Conservation (phyloP, 495 filamentous ascomycete species). For the Aspergillus carlsbadensis region DNA sequence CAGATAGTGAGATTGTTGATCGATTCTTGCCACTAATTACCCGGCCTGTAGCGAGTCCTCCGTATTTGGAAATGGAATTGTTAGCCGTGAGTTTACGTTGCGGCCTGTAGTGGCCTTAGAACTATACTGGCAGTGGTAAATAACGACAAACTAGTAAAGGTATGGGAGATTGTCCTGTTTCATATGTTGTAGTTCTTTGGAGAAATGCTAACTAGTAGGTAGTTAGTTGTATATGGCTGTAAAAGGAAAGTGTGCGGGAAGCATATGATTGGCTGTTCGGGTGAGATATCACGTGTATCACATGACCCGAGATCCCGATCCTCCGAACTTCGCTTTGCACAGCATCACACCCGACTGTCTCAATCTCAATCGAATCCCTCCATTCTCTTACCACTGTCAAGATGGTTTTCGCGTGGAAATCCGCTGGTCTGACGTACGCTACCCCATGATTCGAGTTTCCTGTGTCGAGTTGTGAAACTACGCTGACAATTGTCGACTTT, state of each 20-base stretch:
- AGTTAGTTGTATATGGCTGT: too few species aligned
- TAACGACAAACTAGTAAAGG: too few species aligned
- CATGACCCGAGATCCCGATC: conserved; percentile 40
- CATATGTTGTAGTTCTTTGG: too few species aligned
- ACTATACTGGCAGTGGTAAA: too few species aligned
- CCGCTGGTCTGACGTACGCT: conserved; percentile 89
- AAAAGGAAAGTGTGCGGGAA: neutral
- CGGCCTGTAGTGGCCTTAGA: too few species aligned
- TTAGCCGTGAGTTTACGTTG: too few species aligned
- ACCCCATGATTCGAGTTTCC: neutral
- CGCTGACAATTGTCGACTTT: conserved; percentile 33
- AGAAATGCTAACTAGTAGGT: neutral
- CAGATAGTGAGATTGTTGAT: too few species aligned
- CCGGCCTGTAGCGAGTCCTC: too few species aligned
- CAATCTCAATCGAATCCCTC: conserved; percentile 30
- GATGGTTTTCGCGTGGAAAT: conserved; percentile 99
- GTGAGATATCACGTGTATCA: conserved; percentile 23
- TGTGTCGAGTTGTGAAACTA: neutral
- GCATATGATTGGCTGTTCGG: neutral
- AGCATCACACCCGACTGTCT: conserved; percentile 30
- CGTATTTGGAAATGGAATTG: too few species aligned
- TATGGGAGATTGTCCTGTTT: too few species aligned
- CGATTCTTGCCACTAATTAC: too few species aligned
- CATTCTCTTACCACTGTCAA: conserved; percentile 50
- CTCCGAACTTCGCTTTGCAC: conserved; percentile 43